Base-by-base conservation (phyloP, 371 early-diverging fungal species). In the Mortierella sp. region DNA sequence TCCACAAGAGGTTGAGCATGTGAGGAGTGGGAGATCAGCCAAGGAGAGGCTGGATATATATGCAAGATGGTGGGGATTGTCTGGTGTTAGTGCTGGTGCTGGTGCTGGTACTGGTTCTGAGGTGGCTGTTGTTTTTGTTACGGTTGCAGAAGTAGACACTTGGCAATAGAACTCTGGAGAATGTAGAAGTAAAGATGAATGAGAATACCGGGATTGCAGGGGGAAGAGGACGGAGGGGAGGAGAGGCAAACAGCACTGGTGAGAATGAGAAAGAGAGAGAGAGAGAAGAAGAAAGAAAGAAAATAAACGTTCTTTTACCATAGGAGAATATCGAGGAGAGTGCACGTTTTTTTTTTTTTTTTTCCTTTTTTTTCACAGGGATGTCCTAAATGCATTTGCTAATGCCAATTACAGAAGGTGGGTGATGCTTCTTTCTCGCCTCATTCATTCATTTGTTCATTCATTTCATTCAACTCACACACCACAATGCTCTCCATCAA, bases 1-100 rank as follows among this genome's bases (percentile, higher is more conserved):
- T 71, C 81, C 81, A 80, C 64, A 75, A 76, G 62, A 80, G 72
- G 72, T 72, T 80, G 72, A 80, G 72, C 81, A 80, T 80, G 65
- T 59, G 58, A 52, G 28, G 21, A 33, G 45, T 52, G 15, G 57
- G 58, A 32, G 70, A 52, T 63, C 41, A 57, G 70, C 57, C 28
- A 59, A 11, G 32, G 55, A 55, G 2, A 55, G 22, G 28, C 55
- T 55, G 55, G 16, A 15, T n/a, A 52, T 19, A 52, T 52, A n/a
- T 52, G 15, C 11, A 55, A 28, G n/a, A n/a, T 16, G 50, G 50
- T 50, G 16, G 16, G 50, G n/a, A 50, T 24, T 13, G 43, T 40
- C 41, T 58, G 33, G 8, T 45, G 45, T 3, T 45, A 4, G 11
- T 45, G 36, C 36, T 36, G 36, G 36, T 36, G 3, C 36, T 36